These are phyloP conservation scores for Penicillium macrosclerotiorum DNA, from an alignment of 495 filamentous ascomycete species.

Conservation along the genomic window DNA sequence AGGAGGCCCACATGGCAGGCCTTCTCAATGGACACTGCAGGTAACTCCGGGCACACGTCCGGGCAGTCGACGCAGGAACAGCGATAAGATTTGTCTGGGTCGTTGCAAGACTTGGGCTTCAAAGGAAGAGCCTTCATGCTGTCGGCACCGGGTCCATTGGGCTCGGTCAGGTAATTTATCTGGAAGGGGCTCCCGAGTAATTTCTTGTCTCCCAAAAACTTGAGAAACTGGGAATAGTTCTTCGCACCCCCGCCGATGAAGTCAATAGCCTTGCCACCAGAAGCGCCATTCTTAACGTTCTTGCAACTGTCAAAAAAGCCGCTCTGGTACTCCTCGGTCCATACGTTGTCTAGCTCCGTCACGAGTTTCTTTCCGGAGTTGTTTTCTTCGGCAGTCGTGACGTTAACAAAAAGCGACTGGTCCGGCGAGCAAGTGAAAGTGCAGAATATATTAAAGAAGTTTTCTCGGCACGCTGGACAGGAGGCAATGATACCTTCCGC, in stretches of 20 bases:
- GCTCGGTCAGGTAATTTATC: constrained; percentile 78
- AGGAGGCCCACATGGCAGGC: constrained; percentile 81
- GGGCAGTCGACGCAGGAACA: constrained; percentile 94
- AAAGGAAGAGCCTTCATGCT: constrained; percentile 66
- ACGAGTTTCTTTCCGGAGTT: constrained; percentile 69
- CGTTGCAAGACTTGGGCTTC: constrained; percentile 80
- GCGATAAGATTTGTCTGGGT: constrained; percentile 75
- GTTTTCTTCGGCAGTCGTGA: constrained; percentile 68
- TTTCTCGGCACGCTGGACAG: constrained; percentile 93
- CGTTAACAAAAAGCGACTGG: constrained; percentile 92
- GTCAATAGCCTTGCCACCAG: constrained; percentile 87
- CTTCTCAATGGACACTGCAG: constrained; percentile 61
- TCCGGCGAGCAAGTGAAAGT: constrained; percentile 96
- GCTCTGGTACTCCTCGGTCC: constrained; percentile 79
- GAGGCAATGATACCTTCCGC: constrained; percentile 84
- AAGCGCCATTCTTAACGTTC: constrained; percentile 94
- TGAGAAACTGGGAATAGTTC: constrained; percentile 78
- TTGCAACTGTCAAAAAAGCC: constrained; percentile 98
- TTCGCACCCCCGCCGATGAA: constrained; percentile 95
- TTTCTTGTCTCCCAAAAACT: constrained; percentile 91
- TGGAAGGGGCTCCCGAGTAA: constrained; percentile 90
- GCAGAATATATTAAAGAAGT: constrained; percentile 98
- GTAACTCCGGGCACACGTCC: constrained; percentile 76
- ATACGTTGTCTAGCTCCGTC: constrained; percentile 86
- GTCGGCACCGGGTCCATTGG: constrained; percentile 48